Evolutionary conservation across 805 yeast species (phyloP), one percentile per base, ranked within the genome.

Genomic region (Suhomyces pyralidae): DNA sequence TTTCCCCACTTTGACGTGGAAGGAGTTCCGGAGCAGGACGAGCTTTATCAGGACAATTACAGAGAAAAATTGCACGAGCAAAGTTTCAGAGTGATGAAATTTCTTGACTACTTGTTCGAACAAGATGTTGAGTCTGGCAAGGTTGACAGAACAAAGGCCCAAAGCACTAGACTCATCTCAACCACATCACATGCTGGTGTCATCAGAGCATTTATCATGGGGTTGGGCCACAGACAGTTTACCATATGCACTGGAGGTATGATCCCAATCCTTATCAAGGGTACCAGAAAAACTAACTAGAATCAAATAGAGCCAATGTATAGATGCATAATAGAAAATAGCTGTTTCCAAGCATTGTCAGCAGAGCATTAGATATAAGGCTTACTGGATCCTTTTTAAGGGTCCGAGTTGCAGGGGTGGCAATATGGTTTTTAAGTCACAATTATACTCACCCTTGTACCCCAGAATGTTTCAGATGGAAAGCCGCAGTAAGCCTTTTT

Each of bases 241-340:
- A 74, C 82, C 22, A 77, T 84, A 45, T 78, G 83, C 30, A 83
- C 88, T 1, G 88, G 88, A 7, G 85, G 86, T n/a, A 78, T 83
- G 75, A 80, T 84, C 12, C 84, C 85, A 3, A 71, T 81, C 28
- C 81, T 83, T 3, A 76, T 84, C 20, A 80, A 79, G 60, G 85
- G 75, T 7, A 65, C 69, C 5, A 55, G 51, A 45, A 49, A 40
- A 22, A 49, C 17, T 34, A 24, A 10, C 19, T 38, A 38, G 42
- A 38, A 3, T 38, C 24, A 38, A 19, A 17, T 38, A 38, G 40
- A 36, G 28, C 1, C n/a, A 30, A 14, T 22, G 6, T 36, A 38
- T 38, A 38, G 42, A 19, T 1, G 7, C 3, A 32, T 32, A 32
- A 32, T 22, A n/a, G 17, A 7, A 10, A 28, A 28, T 28, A 28